Evolutionary conservation across 441 rosid genomes (phyloP).

Genomic region (Populus hybrid): DNA sequence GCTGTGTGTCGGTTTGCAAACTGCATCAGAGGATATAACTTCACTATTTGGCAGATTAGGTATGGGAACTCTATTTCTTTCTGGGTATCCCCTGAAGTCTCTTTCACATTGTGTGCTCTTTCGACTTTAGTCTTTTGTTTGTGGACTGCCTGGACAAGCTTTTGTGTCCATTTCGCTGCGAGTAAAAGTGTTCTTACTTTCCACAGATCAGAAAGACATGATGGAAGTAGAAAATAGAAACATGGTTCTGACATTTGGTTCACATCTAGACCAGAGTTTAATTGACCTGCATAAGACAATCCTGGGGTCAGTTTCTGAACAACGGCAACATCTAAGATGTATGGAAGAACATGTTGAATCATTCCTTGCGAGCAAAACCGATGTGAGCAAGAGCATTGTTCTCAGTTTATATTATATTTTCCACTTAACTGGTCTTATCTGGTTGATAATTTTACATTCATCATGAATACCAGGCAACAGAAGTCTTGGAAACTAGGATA

Average conservation of each 20-base stretch:
- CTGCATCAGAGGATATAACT: conserved; percentile 76
- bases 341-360: conserved; percentile 74
- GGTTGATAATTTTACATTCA: background rate
- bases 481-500: conserved; percentile 52
- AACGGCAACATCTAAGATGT: conserved; percentile 72
- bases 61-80: conserved; percentile 20
- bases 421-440: too few species aligned
- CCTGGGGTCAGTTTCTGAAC: conserved; percentile 80
- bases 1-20: conserved; percentile 59
- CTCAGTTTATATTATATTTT: background rate
- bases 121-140: too few species aligned
- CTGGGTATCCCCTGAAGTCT: background rate
- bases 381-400: conserved; percentile 48
- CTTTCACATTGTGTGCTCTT: background rate
- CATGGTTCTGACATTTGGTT: conserved; percentile 72
- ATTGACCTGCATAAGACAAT: conserved; percentile 64
- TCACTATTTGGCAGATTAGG: conserved; percentile 69
- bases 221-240: conserved; percentile 76
- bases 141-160: too few species aligned
- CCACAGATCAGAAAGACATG: conserved; percentile 66
- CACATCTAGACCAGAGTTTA: conserved; percentile 75
- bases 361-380: conserved; percentile 70
- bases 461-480: conserved; percentile 54
- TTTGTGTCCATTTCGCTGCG: background rate
- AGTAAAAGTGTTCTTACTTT: conserved; percentile 4